Conservation (phyloP, 2,329 filamentous ascomycete genomes). For the Botryotinia convoluta region DNA sequence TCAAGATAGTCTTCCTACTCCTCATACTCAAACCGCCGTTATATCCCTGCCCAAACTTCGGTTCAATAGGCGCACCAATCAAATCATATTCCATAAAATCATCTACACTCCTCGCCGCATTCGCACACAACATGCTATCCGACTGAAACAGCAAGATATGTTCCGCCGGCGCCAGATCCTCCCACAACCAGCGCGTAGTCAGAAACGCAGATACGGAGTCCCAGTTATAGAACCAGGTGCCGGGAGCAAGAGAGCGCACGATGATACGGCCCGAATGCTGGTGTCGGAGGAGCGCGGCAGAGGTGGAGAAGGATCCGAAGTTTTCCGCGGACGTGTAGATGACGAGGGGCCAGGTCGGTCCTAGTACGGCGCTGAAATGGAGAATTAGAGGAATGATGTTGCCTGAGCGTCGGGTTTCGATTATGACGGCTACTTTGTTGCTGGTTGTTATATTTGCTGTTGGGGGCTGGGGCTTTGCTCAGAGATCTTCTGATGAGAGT, state of each 20-base stretch:
- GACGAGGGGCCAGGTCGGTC: constrained; percentile 46
- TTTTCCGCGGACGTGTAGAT: constrained; percentile 41
- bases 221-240: constrained; percentile 40
- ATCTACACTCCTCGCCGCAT: constrained; percentile 38
- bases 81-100: constrained; percentile 41
- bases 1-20: constrained; percentile 39
- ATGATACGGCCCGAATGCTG: constrained; percentile 38
- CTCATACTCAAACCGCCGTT: constrained; percentile 43
- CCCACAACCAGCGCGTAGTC: constrained; percentile 39
- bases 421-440: constrained; percentile 40
- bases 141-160: constrained; percentile 40
- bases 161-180: constrained; percentile 37
- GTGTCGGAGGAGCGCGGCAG: constrained; percentile 41
- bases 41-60: constrained; percentile 35
- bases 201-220: constrained; percentile 40
- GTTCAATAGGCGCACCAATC: constrained; percentile 40
- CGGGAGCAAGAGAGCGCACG: constrained; percentile 41
- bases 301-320: constrained; percentile 37
- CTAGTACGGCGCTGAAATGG: constrained; percentile 43
- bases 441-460: constrained; percentile 31
- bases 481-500: not conserved
- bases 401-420: constrained; percentile 40
- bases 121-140: constrained; percentile 40
- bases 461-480: constrained; percentile 4
- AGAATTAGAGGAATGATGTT: constrained; percentile 41